Evolutionary conservation across 2,329 filamentous ascomycete species (phyloP), one percentile per base, ranked within the genome.

Genomic region (Aspergillus hiratsukae): DNA sequence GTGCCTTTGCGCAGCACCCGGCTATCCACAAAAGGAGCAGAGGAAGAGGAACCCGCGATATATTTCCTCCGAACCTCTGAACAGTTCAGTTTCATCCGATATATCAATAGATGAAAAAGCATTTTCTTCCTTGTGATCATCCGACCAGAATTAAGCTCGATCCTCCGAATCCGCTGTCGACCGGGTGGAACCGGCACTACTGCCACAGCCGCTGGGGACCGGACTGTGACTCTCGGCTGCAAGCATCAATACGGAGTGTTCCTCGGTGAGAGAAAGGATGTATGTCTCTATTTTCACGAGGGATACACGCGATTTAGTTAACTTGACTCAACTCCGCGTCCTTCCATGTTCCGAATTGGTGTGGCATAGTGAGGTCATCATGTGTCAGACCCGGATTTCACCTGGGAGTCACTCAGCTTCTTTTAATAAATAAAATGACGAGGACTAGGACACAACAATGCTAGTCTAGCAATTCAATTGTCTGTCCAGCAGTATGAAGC

Each of bases 311-410:
- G 29, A 31, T n/a, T n/a, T n/a, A 31, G 10, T 31, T 11, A 10
- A 11, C 29, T 11, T 11, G 11, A 6, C 1, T 17, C 11, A n/a
- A 27, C 25, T 55, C 49, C 53, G 53, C 23, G 11, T 46, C 31
- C 23, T 48, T 37, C 41, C 50, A 23, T n/a, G 8, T 28, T 7
- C 31, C 14, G 14, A 7, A 37, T 7, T 7, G 31, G 31, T 21
- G 3, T 8, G 6, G 17, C 19, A 23, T 35, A 55, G 31, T 61
- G 58, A 61, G 54, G 52, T 61, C 58, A 61, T 61, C n/a, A 55
- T 61, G 43, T 54, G 51, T 50, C 58, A 58, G 53, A 31, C 37
- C 53, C 49, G 48, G 5, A 11, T 48, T 14, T 21, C 21, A 21
- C 4, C 37, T 14, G 29, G 29, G 29, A 14, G 29, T 28, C 8